These are phyloP conservation scores for Talaromyces proteolyticus DNA, from an alignment of 495 filamentous ascomycete species.

Conservation along the genomic window DNA sequence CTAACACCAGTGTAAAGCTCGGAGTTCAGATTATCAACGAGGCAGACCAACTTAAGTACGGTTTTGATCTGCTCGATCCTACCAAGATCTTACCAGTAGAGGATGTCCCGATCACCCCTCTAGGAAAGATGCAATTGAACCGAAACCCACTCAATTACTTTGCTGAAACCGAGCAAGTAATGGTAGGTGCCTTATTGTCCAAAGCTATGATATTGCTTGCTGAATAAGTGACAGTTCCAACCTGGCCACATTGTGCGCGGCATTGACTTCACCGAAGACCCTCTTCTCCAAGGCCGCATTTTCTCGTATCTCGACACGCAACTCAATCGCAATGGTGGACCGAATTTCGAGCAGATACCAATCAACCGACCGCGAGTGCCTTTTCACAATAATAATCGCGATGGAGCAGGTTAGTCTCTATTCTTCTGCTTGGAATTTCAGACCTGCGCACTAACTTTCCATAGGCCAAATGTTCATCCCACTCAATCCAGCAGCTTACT, in stretches of 20 bases:
- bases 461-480: slow-evolving; percentile 40
- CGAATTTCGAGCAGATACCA: slow-evolving; percentile 73
- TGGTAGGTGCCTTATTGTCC: slow-evolving; percentile 35
- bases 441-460: too few relatives aligned
- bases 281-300: slow-evolving; percentile 66
- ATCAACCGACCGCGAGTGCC: slow-evolving; percentile 61
- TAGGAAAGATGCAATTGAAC: slow-evolving; percentile 66
- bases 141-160: slow-evolving; percentile 73
- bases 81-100: slow-evolving; percentile 76
- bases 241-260: slow-evolving; percentile 56
- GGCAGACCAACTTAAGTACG: slow-evolving; percentile 55
- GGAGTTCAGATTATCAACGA: slow-evolving; percentile 73
- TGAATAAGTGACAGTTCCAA: slow-evolving; percentile 19
- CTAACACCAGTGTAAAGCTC: slow-evolving; percentile 37
- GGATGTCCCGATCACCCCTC: slow-evolving; percentile 54
- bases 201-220: background rate
- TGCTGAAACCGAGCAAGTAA: slow-evolving; percentile 69
- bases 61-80: slow-evolving; percentile 68
- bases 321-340: slow-evolving; percentile 62
- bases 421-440: slow-evolving; percentile 9
- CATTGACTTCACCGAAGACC: slow-evolving; percentile 69
- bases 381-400: slow-evolving; percentile 69
- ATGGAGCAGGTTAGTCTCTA: slow-evolving; percentile 28
- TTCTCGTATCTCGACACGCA: slow-evolving; percentile 76
- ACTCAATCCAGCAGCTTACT: slow-evolving; percentile 48